These are phyloP conservation scores for Vararia minispora DNA, from an alignment of 768 basidiomycete species.

Conservation along the genomic window DNA sequence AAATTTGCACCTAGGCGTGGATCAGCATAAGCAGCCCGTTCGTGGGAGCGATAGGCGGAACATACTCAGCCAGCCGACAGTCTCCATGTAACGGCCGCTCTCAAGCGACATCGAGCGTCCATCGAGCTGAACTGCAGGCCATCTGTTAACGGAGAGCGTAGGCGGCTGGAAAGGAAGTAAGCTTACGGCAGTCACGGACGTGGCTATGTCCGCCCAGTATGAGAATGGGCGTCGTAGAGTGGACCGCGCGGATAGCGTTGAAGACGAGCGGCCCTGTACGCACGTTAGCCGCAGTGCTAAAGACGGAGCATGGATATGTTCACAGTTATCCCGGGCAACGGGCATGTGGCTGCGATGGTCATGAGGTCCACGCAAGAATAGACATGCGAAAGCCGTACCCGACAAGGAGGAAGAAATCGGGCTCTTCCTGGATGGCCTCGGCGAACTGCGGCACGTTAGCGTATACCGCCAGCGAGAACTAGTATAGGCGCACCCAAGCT, in stretches of 20 bases:
- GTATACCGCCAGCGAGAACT: neutral
- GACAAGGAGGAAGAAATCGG: conserved; percentile 71
- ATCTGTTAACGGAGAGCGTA: neutral
- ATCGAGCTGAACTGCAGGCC: conserved; percentile 47
- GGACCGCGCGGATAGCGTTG: conserved; percentile 59
- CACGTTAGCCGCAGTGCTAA: neutral
- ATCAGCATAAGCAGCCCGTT: conserved; percentile 36
- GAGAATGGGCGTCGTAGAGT: conserved; percentile 66
- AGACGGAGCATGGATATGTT: conserved; percentile 11
- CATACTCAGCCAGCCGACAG: conserved; percentile 46
- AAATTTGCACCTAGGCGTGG: conserved; percentile 35
- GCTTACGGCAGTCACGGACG: conserved; percentile 67
- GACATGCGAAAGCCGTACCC: conserved; percentile 32
- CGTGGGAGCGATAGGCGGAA: neutral
- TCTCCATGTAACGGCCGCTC: conserved; percentile 89
- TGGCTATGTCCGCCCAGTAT: conserved; percentile 80
- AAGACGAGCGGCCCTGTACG: conserved; percentile 58
- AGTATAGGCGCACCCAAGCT: conserved; percentile 43
- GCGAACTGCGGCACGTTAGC: conserved; percentile 37
- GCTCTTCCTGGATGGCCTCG: conserved; percentile 68
- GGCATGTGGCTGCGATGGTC: conserved; percentile 77
- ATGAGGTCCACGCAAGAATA: neutral
- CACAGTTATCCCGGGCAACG: conserved; percentile 55
- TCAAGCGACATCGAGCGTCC: conserved; percentile 70
- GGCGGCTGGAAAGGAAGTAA: neutral